Base-by-base conservation (phyloP, 202 grass and related monocot species). In the Musa balbisiana region DNA sequence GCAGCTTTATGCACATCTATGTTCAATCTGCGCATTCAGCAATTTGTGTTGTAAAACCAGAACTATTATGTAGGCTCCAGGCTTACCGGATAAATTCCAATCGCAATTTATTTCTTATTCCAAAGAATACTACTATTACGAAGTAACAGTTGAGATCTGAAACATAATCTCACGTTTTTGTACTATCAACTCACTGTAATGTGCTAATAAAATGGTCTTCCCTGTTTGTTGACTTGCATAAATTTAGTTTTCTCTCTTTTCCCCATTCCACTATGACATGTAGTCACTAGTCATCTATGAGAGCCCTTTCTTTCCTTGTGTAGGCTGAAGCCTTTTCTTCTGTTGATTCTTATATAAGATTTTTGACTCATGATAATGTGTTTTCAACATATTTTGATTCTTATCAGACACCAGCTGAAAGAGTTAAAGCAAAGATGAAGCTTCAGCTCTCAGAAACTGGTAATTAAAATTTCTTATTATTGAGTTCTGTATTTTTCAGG, bases 351-450 rank as follows among this genome's bases (percentile, higher is more conserved):
- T 25, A 25, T 52, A 26, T 54, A 12, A 10, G 10, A 24, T 27
- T 55, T n/a, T 16, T 73, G 3, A 72, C 10, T 52, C 10, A 14
- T 55, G 10, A 24, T 73, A 2, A 26, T 23, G 6, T 56, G 13
- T 26, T 73, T 24, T 29, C 33, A 43, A 26, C 8, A 20, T 23
- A 73, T 6, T 59, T 73, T 25, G 23, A 85, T 71, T 79, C 82
- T 63, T 74, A 74, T 72, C 84, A 96, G 92, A 92, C 87, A 12
- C 85, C 92, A 63, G 83, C 87, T 73, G 92, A 96, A 76, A 87
- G 74, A 72, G 92, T 96, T 43, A 92, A 96, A 85, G 94, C 88
- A 73, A 98, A 98, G 83, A 93, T 89, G 90, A 97, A 97, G 76
- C 83, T 91, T 82, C 94, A 98, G 77, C 86, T 98, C 62, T 91